Conservation (phyloP, 139 green algal genomes). For the Chlorella ohadii region DNA sequence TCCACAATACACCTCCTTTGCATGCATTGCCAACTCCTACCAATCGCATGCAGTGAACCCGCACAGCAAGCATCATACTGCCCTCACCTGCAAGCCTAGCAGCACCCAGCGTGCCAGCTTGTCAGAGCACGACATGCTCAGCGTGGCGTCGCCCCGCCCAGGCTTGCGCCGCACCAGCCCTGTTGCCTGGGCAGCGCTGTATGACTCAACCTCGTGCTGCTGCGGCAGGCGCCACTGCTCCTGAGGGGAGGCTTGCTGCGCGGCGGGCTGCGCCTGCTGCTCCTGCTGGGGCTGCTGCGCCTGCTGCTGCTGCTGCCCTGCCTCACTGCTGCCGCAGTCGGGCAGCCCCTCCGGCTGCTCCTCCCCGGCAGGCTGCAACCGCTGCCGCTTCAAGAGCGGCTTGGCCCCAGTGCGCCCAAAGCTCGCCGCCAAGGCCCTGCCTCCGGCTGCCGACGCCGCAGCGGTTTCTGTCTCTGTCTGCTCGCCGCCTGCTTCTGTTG, state of each 20-base stretch:
- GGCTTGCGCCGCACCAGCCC: slow-evolving; percentile 88
- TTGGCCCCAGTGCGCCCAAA: slow-evolving; percentile 61
- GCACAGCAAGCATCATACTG: too few relatives aligned
- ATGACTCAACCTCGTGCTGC: slow-evolving; percentile 72
- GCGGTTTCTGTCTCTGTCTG: too few relatives aligned
- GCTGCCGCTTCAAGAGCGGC: slow-evolving; percentile 33
- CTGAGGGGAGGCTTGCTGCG: background rate
- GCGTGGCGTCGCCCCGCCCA: slow-evolving; percentile 84
- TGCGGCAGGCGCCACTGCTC: slow-evolving; percentile 45
- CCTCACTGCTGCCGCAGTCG: background rate
- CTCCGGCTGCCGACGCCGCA: background rate
- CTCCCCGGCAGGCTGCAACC: background rate
- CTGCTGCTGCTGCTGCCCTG: background rate
- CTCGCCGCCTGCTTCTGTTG: background rate
- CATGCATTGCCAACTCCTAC: too few relatives aligned
- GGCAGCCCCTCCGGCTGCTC: background rate
- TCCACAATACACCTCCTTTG: too few relatives aligned
- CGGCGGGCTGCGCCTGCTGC: slow-evolving; percentile 13
- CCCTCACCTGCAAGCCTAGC: slow-evolving; percentile 76
- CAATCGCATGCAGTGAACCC: too few relatives aligned
- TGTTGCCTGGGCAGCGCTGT: slow-evolving; percentile 51
- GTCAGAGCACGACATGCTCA: slow-evolving; percentile 95
- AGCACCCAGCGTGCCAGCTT: slow-evolving; percentile 91
- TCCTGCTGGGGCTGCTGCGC: slow-evolving; percentile 6
- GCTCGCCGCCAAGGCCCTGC: too few relatives aligned